Conservation (phyloP, 495 filamentous ascomycete species). For the Pyrenopolyporus hunteri region DNA sequence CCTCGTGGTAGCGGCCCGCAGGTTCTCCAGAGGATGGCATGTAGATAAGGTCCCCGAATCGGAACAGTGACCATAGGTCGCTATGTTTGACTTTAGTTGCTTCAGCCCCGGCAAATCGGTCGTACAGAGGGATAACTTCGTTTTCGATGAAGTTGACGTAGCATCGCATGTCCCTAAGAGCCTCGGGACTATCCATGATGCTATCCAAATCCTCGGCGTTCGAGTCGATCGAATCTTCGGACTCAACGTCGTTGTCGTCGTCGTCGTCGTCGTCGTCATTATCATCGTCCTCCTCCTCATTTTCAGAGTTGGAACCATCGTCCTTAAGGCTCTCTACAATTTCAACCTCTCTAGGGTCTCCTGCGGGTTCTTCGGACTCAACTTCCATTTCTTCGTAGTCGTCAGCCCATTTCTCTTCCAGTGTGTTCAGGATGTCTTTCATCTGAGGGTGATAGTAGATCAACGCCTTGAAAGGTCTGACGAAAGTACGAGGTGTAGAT, state of each 20-base stretch:
- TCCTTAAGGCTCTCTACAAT: conserved; percentile 30
- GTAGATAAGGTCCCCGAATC: conserved; percentile 45
- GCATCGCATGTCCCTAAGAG: conserved; percentile 43
- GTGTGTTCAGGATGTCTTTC: conserved; percentile 40
- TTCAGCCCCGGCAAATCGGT: conserved; percentile 29
- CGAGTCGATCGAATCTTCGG: conserved; percentile 34
- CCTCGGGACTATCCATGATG: conserved; percentile 42
- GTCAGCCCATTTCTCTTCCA: conserved; percentile 48
- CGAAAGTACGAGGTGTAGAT: conserved; percentile 43
- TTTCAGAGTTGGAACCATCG: conserved; percentile 1
- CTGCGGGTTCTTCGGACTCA: conserved; percentile 16
- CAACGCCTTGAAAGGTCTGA: conserved; percentile 49
- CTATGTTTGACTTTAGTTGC: conserved; percentile 40
- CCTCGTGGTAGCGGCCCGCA: conserved; percentile 34
- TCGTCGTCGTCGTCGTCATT: conserved; percentile 29
- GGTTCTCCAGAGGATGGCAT: conserved; percentile 37
- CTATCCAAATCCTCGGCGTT: conserved; percentile 40
- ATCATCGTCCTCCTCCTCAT: conserved; percentile 14
- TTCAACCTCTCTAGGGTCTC: conserved; percentile 29
- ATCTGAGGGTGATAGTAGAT: conserved; percentile 48
- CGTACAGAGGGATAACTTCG: conserved; percentile 44
- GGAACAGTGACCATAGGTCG: conserved; percentile 49
- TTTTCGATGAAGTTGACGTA: conserved; percentile 47
- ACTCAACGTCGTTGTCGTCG: conserved; percentile 35
- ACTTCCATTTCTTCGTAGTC: conserved; percentile 41